Base-by-base conservation (phyloP, 139 green algal genomes). In the Yamagishiella unicocca region DNA sequence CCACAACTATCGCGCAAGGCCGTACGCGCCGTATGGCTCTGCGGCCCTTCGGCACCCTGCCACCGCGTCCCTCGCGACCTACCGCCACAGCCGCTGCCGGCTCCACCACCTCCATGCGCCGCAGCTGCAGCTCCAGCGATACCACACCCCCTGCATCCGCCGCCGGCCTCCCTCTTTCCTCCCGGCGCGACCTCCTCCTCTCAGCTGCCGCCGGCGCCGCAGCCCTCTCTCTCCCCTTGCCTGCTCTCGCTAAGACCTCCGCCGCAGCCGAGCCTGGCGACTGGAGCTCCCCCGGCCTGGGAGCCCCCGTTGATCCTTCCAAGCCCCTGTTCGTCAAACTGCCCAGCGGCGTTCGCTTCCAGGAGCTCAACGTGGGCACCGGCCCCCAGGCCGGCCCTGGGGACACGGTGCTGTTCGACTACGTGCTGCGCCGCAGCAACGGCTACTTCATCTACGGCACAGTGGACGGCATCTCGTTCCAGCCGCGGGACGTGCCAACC, bases 381-480 rank as follows among this genome's bases (percentile, higher is more conserved):
- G 82, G 67, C 1, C 46, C 82, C 27, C 17, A 17, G 4, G 93
- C 89, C 0, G 29, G 73, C 19, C 12, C 54, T 4, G 94, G 95
- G 0, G 93, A 96, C 81, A 40, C 38, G 7, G 91, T 98, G 12
- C 72, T 95, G 1, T 84, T 98, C 10, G 95, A 98, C 66, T 98
- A 95, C 75, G 93, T 96, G 79, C 80, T 97, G 40, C 88, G 95
- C 19, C 81, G 95, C 25, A 74, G 75, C 46, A 95, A 95, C 50
- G 95, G 95, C 0, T 94, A 94, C 87, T 94, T 94, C 75, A 93
- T 94, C 37, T 94, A 90, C 33, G 87, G 75, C 24, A 98, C 95
- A 0, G 90, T 98, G 4, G 94, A 98, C 78, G 96, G 95, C 21
- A 92, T 97, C 2, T 92, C 74, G 37, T 98, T 97, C 75, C 96